phyloP scores from a whole-genome alignment of 2,329 filamentous ascomycete genomes.

The Torrubiellomyces zombiae region DNA sequence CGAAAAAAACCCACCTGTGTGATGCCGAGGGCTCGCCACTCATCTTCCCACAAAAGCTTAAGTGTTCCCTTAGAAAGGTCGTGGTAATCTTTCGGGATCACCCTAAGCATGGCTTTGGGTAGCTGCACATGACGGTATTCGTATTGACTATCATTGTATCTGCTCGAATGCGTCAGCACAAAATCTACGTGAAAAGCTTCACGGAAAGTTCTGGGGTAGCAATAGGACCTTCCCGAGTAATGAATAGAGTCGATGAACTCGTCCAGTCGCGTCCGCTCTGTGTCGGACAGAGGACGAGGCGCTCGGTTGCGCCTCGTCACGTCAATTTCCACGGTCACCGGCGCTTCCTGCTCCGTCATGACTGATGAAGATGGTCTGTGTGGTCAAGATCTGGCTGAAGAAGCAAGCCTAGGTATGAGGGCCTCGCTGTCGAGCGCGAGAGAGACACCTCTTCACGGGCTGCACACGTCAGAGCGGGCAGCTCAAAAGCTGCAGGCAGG shows the following conservation, averaged over 20 bases:
- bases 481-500: too few species aligned
- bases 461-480: too few species aligned
- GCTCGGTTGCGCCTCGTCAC: slow-evolving; percentile 71
- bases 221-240: slow-evolving; percentile 87
- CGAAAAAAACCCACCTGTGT: slow-evolving; percentile 55
- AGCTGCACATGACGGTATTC: slow-evolving; percentile 97
- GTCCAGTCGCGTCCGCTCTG: slow-evolving; percentile 68
- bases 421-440: too few species aligned
- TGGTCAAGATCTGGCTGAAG: too few species aligned
- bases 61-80: slow-evolving; percentile 77
- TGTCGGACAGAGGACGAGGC: slow-evolving; percentile 63
- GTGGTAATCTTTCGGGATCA: slow-evolving; percentile 88
- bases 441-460: too few species aligned
- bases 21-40: slow-evolving; percentile 93
- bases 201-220: too few species aligned
- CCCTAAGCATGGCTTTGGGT: slow-evolving; percentile 95
- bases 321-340: slow-evolving; percentile 52
- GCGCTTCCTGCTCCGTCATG: too few species aligned
- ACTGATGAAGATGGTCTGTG: too few species aligned
- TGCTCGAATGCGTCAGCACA: slow-evolving; percentile 18
- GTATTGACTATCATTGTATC: slow-evolving; percentile 82
- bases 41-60: slow-evolving; percentile 94
- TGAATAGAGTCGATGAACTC: slow-evolving; percentile 90
- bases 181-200: neutral
- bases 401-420: too few species aligned